phyloP scores from a whole-genome alignment of 2,329 filamentous ascomycete species.

The Alternaria alternata region DNA sequence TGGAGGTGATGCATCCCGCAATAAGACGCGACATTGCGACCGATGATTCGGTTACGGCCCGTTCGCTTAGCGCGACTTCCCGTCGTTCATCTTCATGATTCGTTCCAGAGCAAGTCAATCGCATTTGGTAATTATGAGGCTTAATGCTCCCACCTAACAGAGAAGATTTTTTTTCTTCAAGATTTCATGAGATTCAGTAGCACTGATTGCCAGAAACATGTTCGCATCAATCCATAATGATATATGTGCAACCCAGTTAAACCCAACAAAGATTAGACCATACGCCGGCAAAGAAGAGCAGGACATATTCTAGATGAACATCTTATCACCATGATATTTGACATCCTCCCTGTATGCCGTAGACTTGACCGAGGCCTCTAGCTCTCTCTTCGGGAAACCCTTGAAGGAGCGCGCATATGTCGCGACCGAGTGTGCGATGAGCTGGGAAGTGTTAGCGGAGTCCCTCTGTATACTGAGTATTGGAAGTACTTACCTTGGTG shows the following conservation, averaged over 20 bases:
- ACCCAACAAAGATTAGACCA: not conserved
- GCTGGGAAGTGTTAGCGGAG: conserved; percentile 26
- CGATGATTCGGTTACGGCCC: conserved; percentile 2
- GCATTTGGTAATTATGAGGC: not conserved
- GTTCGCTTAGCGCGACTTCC: conserved; percentile 6
- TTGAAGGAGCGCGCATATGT: conserved; percentile 48
- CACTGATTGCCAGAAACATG: not conserved
- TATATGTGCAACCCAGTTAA: not conserved
- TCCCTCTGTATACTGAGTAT: not conserved
- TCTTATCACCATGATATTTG: conserved; percentile 47
- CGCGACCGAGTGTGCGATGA: conserved; percentile 50
- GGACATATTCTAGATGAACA: conserved; percentile 35
- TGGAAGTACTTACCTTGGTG: conserved; percentile 39
- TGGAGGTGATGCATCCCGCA: conserved; percentile 4
- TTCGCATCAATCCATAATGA: not conserved
- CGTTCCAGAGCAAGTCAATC: not conserved
- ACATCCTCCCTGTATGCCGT: conserved; percentile 29
- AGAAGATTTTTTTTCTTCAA: not conserved
- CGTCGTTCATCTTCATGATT: not conserved
- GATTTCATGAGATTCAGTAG: not conserved
- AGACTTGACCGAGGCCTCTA: conserved; percentile 20
- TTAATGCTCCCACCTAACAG: not conserved
- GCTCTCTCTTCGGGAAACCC: conserved; percentile 45
- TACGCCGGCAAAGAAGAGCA: not conserved
- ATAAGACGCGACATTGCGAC: not conserved